A percentile compares a stretch with the other conserved stretches of the same genome.
Conservation (phyloP, 805 yeast genomes). For the Candida argentea region DNA sequence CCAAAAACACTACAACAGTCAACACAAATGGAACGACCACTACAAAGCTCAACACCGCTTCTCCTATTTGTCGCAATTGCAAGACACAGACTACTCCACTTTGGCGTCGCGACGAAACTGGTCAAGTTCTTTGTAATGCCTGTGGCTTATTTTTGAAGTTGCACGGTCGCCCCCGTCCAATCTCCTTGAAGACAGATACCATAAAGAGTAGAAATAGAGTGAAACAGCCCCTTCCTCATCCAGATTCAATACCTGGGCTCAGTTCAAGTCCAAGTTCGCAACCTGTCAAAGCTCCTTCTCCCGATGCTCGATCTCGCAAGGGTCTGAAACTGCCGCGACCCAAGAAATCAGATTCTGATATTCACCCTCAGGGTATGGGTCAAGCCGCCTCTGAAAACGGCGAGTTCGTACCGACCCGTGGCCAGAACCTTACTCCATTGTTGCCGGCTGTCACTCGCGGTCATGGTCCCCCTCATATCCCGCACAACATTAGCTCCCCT, state of each 20-base stretch:
- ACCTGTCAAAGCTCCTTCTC: slow-evolving; percentile 19
- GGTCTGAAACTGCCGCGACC: slow-evolving; percentile 16
- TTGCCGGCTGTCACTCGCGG: slow-evolving; percentile 13
- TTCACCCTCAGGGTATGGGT: background rate
- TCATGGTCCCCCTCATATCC: no score
- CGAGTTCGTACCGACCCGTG: no score
- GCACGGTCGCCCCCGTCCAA: slow-evolving; percentile 90
- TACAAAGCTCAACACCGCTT: slow-evolving; percentile 49
- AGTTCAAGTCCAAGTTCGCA: slow-evolving; percentile 31
- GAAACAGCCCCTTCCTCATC: slow-evolving; percentile 29
- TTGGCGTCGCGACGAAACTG: slow-evolving; percentile 91
- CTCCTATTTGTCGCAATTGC: slow-evolving; percentile 82
- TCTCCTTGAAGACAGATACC: slow-evolving; percentile 82
- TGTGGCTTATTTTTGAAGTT: slow-evolving; percentile 83
- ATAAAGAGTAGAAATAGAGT: slow-evolving; percentile 86
- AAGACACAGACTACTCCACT: slow-evolving; percentile 88
- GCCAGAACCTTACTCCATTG: slow-evolving; percentile 15
- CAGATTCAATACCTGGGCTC: slow-evolving; percentile 5
- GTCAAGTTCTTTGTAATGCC: slow-evolving; percentile 84
- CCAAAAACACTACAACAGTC: slow-evolving; percentile 45
- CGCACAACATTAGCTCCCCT: no score
- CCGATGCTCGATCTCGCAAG: slow-evolving; percentile 40
- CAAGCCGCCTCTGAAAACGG: background rate
- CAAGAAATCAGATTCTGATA: slow-evolving; percentile 4
- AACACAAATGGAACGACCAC: slow-evolving; percentile 53